Base-by-base conservation (phyloP, 2,329 filamentous ascomycete genomes). In the Curvularia verruculosa region DNA sequence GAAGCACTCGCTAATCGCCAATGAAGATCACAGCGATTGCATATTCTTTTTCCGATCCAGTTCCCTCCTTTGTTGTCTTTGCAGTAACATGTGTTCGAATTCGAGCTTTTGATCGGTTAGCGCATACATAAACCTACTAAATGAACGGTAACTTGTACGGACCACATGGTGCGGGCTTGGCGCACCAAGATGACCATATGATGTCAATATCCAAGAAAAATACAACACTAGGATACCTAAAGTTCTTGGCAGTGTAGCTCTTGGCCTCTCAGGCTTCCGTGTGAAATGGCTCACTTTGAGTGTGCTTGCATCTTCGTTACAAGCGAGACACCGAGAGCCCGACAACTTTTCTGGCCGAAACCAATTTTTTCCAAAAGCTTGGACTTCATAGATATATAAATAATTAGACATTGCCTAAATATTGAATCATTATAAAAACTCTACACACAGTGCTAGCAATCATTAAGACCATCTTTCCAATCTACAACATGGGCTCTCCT, bases 401-500 rank as follows among this genome's bases (percentile, higher is more conserved):
- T 34, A 15, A 10, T 34, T 3, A 4, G 5, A 52, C 8, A 58
- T 52, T 13, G 12, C 23, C 4, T 21, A 21, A 23, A 7, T 40
- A 24, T 8, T 41, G 5, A 13, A 41, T 3, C 5, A 8, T 3
- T 5, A 24, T 10, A 13, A 2, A 12, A 15, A 23, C 1, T 41
- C 37, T 10, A 40, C 18, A 40, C 10, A 40, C 18, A 21, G 7
- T 12, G 12, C 19, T 13, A 12, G 13, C 15, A 36, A 6, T 36
- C 13, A 36, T n/a, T 6, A 36, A 36, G 15, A 7, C 31, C 31
- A n/a, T 6, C 4, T n/a, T n/a, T 12, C 13, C 3, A 36, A 36
- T 36, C 31, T 36, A 36, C 36, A 29, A 9, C 23, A 55, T 55
- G 52, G 26, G 29, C 41, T 55, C 24, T 31, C 31, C 54, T 3